Evolutionary conservation across 2,329 filamentous ascomycete genomes (phyloP), one percentile per base, ranked within the genome.

Genomic region (Exophiala alcalophila): DNA sequence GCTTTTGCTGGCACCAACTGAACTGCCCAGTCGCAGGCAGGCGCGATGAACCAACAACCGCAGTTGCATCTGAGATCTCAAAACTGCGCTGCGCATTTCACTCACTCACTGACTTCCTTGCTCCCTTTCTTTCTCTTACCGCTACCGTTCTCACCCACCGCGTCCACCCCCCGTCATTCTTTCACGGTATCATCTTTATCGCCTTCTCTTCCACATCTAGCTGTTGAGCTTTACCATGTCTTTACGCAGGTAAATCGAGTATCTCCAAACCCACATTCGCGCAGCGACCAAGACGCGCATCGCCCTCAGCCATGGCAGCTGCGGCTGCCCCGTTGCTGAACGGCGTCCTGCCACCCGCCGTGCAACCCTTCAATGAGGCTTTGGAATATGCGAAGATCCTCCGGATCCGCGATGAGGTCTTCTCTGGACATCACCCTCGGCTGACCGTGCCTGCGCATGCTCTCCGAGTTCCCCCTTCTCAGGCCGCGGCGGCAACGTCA

Each of bases 381-480:
- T 65, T 72, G 57, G 80, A 90, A 66, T 92, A 88, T 70, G 78
- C 84, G 61, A 87, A 83, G 68, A 85, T 97, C 59, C 64, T 94
- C 60, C 78, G 74, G 56, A 81, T 97, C 65, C 83, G 82, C 65
- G 85, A 95, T 70, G 75, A 81, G 56, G 77, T 97, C 57, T 73
- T 92, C 61, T 79, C 86, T 63, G 89, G 90, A 60, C 80, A 76
- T 58, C 69, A 72, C 60, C 74, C 77, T 53, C 72, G 72, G 57
- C 70, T 81, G 61, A 78, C 50, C 34, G 70, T 81, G 50, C 73
- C 77, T 54, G 63, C 71, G 55, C 68, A 74, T 63, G 71, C 75
- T 57, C 59, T 70, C 57, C 66, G 66, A 60, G 68, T 56, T 59
- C 42, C 64, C 60, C 54, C 61, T 54, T 52, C 56, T 39, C 61